Evolutionary conservation across 345 rosid species (phyloP).

Genomic region (Murraya paniculata): DNA sequence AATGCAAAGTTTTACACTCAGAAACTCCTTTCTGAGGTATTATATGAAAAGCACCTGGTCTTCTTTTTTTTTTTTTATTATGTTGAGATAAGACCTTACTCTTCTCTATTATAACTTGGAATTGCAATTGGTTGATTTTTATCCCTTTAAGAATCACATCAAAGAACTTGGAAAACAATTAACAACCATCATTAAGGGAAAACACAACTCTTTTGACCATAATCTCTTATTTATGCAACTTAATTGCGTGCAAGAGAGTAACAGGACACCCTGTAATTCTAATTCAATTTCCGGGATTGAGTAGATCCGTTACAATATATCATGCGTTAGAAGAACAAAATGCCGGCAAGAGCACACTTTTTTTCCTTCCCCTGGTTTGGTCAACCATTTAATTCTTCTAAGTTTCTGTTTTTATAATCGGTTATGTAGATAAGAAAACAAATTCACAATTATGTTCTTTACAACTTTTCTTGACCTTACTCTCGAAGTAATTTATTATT

Average conservation of each 20-base stretch:
- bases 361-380: neutral
- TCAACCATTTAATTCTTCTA: neutral
- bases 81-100: neutral
- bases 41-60: neutral
- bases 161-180: neutral
- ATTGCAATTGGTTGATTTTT: neutral
- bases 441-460: neutral
- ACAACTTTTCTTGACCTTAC: neutral
- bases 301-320: neutral
- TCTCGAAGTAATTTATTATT: neutral
- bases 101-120: neutral
- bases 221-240: neutral
- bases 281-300: neutral
- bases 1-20: neutral
- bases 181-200: neutral
- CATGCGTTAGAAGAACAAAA: neutral
- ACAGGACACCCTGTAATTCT: neutral
- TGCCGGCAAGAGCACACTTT: neutral
- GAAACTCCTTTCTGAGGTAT: neutral
- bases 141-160: neutral
- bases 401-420: neutral
- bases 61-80: neutral
- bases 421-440: neutral
- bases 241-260: neutral
- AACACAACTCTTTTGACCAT: neutral